phyloP scores from a whole-genome alignment of 306 rosid species.

The Begonia loranthoides region DNA sequence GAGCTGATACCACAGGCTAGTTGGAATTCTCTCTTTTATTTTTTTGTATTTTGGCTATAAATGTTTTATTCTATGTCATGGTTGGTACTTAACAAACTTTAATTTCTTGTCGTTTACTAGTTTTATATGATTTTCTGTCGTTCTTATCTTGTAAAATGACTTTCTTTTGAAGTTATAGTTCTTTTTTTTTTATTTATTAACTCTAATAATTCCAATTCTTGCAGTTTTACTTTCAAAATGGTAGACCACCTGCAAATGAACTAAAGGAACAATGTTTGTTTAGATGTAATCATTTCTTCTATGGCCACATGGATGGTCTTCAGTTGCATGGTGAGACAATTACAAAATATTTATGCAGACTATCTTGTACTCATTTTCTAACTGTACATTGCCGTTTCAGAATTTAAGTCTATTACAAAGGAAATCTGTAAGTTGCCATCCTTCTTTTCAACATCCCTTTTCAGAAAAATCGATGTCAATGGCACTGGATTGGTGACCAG shows the following conservation, averaged over 20 bases:
- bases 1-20: slow-evolving; percentile 93
- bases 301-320: slow-evolving; percentile 61
- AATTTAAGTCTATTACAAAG: slow-evolving; percentile 72
- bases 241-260: slow-evolving; percentile 75
- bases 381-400: slow-evolving; percentile 35
- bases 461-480: slow-evolving; percentile 62
- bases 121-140: too few species aligned
- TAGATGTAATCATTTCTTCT: slow-evolving; percentile 55
- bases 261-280: slow-evolving; percentile 64
- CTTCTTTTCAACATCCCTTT: slow-evolving; percentile 63
- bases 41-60: too few species aligned
- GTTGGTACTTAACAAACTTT: too few species aligned
- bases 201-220: slow-evolving; percentile 11
- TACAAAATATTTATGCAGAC: slow-evolving; percentile 12
- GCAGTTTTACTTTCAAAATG: slow-evolving; percentile 93
- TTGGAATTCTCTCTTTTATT: background rate
- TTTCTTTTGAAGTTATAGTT: slow-evolving; percentile 19
- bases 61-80: too few species aligned
- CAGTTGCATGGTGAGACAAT: slow-evolving; percentile 70
- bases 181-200: too few species aligned
- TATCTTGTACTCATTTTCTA: slow-evolving; percentile 5
- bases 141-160: slow-evolving; percentile 2
- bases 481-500: slow-evolving; percentile 77
- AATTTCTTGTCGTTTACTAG: too few species aligned
- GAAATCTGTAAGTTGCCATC: slow-evolving; percentile 98